Base-by-base conservation (phyloP, 2,329 filamentous ascomycete species). In the Myriosclerotinia curreyana region DNA sequence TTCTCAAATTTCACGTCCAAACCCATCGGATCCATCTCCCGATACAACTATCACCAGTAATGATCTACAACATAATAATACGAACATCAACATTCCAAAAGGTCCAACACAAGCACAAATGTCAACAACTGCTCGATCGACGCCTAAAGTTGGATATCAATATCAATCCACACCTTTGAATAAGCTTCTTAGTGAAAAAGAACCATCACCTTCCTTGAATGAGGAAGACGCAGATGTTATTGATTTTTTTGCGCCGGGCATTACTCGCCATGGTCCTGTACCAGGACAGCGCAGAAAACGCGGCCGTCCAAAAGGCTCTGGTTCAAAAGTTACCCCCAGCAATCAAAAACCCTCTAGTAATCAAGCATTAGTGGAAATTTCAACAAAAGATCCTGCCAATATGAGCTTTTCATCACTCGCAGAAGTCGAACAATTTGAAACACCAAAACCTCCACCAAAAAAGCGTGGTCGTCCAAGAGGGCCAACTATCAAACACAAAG, bases 381-480 rank as follows among this genome's bases (percentile, higher is more conserved):
- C 31, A 20, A 42, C 31, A 12, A 49, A 48, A 12, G 42, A 48
- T 7, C 42, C 5, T 36, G 28, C 42, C 36, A 20, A 25, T 36
- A 44, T 59, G 28, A 51, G 54, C 22, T 38, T 59, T 20, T 60
- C 52, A 17, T 51, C 61, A 22, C 53, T 46, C 25, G 48, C 61
- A 12, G 53, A 60, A 46, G 12, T 64, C 9, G 55, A 58, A n/a
- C 17, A 42, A 17, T 58, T 59, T 9, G 46, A 42, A 54, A 54
- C 60, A 6, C 38, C 46, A 48, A 64, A 51, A 25, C 40, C 40
- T 11, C 11, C 22, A 14, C 54, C 28, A 8, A 64, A 53, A 40
- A 64, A 64, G 22, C 62, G 62, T 38, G 62, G 62, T 31, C 62
- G 62, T 31, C 62, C 62, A 4, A 49, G 20, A 49, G 62, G 62